Percentiles rank a stretch among this genome's conserved stretches.
Conservation (phyloP, 441 rosid species). For the Jatropha podagrica region DNA sequence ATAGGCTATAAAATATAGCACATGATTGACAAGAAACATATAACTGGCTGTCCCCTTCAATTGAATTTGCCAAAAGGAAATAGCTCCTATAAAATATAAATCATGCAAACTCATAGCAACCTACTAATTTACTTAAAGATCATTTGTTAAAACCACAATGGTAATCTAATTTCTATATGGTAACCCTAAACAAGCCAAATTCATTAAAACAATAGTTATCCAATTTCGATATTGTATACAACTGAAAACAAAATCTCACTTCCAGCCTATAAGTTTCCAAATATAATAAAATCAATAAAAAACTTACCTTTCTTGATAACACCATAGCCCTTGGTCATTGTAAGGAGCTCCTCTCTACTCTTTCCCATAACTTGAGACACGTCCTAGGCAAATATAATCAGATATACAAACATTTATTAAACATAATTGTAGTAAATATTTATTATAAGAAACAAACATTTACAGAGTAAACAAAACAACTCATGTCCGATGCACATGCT, state of each 20-base stretch:
- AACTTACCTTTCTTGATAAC: slow-evolving; percentile 62
- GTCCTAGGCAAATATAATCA: slow-evolving; percentile 45
- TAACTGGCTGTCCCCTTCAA: not conserved
- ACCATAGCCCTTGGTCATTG: slow-evolving; percentile 62
- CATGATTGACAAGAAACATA: not conserved
- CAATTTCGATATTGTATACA: not conserved
- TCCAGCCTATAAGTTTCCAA: not conserved
- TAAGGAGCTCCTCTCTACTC: slow-evolving; percentile 87
- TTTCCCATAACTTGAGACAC: slow-evolving; percentile 85
- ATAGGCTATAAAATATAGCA: not conserved
- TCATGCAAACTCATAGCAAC: not conserved
- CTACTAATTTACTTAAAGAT: not conserved
- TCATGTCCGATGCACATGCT: too few relatives aligned
- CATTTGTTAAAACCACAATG: not conserved
- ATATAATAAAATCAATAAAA: slow-evolving; percentile 9
- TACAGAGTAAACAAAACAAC: too few relatives aligned
- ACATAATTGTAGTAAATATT: too few relatives aligned
- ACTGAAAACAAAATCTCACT: not conserved
- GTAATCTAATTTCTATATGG: not conserved
- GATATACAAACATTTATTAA: slow-evolving; percentile 2
- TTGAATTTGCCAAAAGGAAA: not conserved
- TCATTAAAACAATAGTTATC: not conserved
- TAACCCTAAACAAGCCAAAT: not conserved
- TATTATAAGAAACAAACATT: too few relatives aligned
- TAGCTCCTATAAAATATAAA: not conserved